Percentiles rank a stretch among this genome's conserved stretches.
Evolutionary conservation across 2,329 filamentous ascomycete species (phyloP).

Genomic region (Thermochaetoides dissita): DNA sequence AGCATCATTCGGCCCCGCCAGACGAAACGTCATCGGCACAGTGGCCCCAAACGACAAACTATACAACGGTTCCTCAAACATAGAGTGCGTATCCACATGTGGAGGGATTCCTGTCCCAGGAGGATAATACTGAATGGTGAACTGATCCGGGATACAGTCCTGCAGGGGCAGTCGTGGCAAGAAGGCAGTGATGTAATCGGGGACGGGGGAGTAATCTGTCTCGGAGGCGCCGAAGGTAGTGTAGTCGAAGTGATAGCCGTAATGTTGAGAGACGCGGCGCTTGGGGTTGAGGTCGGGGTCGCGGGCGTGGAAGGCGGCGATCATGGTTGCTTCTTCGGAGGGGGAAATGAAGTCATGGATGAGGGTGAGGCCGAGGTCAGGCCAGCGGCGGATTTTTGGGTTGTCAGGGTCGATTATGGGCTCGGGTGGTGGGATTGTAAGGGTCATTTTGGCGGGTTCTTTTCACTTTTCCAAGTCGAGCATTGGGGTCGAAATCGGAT

Average conservation of each 20-base stretch:
- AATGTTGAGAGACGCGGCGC: conserved; percentile 15
- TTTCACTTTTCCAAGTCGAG: no score
- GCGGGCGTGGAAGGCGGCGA: conserved; percentile 13
- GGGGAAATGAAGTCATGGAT: conserved; percentile 15
- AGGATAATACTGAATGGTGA: conserved; percentile 47
- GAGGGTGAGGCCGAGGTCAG: conserved; percentile 12
- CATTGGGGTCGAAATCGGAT: no score
- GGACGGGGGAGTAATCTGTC: conserved; percentile 11
- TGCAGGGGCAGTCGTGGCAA: conserved; percentile 25
- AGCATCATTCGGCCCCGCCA: conserved; percentile 14
- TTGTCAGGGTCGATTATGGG: conserved; percentile 8
- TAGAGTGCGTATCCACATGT: conserved; percentile 43
- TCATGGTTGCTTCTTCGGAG: conserved; percentile 13
- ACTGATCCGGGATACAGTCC: conserved; percentile 26
- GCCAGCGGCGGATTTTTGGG: conserved; percentile 12
- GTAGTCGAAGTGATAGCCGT: conserved; percentile 15
- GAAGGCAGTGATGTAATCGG: conserved; percentile 12
- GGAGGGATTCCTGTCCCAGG: conserved; percentile 46
- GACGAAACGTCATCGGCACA: conserved; percentile 30
- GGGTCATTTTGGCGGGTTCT: no score
- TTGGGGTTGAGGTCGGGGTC: conserved; percentile 5
- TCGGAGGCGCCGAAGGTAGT: conserved; percentile 16
- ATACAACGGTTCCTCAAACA: conserved; percentile 30
- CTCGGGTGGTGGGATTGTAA: background rate
- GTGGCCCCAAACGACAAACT: conserved; percentile 28